Conservation (phyloP, 345 rosid species). For the Salix exigua region DNA sequence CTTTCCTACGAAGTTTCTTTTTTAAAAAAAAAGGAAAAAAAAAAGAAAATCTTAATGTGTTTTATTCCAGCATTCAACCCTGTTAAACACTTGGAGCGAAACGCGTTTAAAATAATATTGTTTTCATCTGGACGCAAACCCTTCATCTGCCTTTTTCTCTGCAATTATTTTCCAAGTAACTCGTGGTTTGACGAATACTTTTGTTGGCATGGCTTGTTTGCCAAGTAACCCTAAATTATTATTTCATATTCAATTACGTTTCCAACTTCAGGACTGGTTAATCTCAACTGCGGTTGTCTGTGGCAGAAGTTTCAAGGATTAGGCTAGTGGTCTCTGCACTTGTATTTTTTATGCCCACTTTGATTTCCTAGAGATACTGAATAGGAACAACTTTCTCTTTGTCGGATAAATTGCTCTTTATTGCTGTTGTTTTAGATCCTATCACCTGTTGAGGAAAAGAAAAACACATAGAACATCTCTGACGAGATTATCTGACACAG, state of each 20-base stretch:
- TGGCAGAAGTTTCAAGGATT: not conserved
- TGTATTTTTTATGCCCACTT: not conserved
- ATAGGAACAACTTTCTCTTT: not conserved
- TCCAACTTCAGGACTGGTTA: not conserved
- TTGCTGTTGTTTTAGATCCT: too few relatives aligned
- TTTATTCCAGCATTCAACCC: not conserved
- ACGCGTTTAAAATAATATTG: not conserved
- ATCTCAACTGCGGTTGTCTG: not conserved
- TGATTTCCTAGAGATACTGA: not conserved
- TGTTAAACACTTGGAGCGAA: not conserved
- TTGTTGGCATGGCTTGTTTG: not conserved
- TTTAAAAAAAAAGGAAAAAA: too few relatives aligned
- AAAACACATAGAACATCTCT: slow-evolving; percentile 14
- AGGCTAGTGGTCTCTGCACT: not conserved
- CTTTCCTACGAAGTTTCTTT: too few relatives aligned
- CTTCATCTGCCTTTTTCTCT: not conserved
- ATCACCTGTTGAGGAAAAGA: too few relatives aligned
- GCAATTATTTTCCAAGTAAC: not conserved
- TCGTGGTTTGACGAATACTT: not conserved
- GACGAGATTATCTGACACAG: slow-evolving; percentile 50
- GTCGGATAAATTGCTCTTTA: too few relatives aligned
- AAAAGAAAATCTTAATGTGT: not conserved
- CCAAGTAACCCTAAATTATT: not conserved
- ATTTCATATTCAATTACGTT: not conserved
- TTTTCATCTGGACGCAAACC: not conserved